Evolutionary conservation across 2,329 filamentous ascomycete genomes (phyloP), one percentile per base, ranked within the genome.

Genomic region (Nakataea oryzae): DNA sequence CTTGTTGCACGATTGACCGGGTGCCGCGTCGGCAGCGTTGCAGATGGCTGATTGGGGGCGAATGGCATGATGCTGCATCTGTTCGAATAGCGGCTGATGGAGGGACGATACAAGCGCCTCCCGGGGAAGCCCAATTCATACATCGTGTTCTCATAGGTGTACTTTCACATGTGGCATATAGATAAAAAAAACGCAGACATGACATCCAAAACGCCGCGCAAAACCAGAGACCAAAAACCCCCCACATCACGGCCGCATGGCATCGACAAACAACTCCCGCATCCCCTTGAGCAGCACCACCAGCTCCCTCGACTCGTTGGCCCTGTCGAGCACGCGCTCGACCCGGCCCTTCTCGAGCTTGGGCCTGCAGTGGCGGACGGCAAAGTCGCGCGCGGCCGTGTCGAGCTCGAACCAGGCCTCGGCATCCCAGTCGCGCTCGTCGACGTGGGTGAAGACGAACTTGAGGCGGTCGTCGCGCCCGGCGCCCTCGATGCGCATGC

Each of bases 361-460:
- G 14, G 95, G 95, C 71, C 89, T 82, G 69, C 88, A 89, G 68
- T 90, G 88, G 64, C 86, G 83, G 50, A 97, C 88, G 66, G 90
- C 89, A 74, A 97, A 97, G 69, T 96, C 93, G 64, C 90, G 81
- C 66, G 85, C 86, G 47, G 86, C 85, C 57, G 90, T 96, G 67
- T 89, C 87, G 63, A 99, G 79, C 77, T 97, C 93, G 72, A 99
- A 97, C 87, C 90, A 96, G 17, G 90, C 92, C 76, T 97, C 93
- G 63, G 86, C 83, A 68, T 93, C 90, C 88, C 90, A 93, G 71
- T 95, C 88, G 69, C 86, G 85, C 77, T 96, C 91, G 71, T 96
- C 86, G 57, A 97, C 80, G 73, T 96, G 90, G 30, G 86, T 89
- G 71, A 91, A 99, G 2, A 95, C 84, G 73, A 99, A 96, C 74